These are phyloP conservation scores for Metschnikowia proteae DNA, from an alignment of 805 yeast species.

Conservation along the genomic window DNA sequence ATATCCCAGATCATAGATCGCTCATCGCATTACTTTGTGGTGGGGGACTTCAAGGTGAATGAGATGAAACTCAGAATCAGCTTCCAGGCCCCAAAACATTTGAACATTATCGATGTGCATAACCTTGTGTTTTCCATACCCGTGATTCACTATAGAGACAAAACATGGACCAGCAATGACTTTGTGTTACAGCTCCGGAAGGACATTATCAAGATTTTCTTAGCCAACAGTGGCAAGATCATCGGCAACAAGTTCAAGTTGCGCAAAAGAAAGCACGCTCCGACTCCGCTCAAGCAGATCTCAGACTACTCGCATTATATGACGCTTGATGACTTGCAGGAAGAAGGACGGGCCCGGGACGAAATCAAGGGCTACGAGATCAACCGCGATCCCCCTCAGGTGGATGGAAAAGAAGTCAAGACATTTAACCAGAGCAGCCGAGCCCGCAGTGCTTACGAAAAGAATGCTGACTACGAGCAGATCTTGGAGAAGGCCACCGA, in stretches of 20 bases:
- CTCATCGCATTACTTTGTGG: slow-evolving; percentile 40
- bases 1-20: slow-evolving; percentile 40
- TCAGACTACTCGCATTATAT: slow-evolving; percentile 35
- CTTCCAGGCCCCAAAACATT: slow-evolving; percentile 69
- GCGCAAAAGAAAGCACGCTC: slow-evolving; percentile 27
- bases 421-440: background rate
- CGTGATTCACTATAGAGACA: slow-evolving; percentile 42
- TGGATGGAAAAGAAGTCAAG: background rate
- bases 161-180: slow-evolving; percentile 72
- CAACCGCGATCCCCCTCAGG: slow-evolving; percentile 7
- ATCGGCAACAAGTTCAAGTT: slow-evolving; percentile 66
- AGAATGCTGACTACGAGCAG: background rate
- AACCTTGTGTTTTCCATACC: slow-evolving; percentile 69
- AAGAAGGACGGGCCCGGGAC: slow-evolving; percentile 18
- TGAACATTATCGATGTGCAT: slow-evolving; percentile 71
- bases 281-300: slow-evolving; percentile 39
- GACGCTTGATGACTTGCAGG: slow-evolving; percentile 38
- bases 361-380: background rate
- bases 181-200: slow-evolving; percentile 59
- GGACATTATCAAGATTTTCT: slow-evolving; percentile 53
- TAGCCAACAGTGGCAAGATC: slow-evolving; percentile 71
- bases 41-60: slow-evolving; percentile 34
- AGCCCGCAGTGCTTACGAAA: background rate
- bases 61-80: slow-evolving; percentile 53
- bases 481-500: background rate